Conservation (phyloP, 1,139 yeast genomes). For the Kodamaea anthophila region DNA sequence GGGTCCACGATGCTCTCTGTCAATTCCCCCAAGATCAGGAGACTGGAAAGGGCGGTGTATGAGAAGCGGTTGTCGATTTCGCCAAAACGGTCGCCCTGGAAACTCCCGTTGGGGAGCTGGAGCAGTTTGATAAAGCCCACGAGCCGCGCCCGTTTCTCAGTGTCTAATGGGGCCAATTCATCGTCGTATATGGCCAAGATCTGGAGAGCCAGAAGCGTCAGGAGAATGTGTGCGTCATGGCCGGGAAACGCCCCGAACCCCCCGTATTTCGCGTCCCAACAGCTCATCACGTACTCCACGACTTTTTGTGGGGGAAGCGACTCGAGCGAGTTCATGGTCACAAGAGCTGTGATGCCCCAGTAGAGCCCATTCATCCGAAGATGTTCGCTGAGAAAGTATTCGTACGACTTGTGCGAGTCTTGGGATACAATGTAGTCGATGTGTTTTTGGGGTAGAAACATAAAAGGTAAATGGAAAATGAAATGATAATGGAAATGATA, state of each 20-base stretch:
- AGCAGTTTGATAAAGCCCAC: conserved; percentile 41
- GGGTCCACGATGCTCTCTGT: conserved; percentile 55
- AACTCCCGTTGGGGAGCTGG: conserved; percentile 71
- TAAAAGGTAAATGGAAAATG: too few species aligned
- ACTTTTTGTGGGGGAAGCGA: conserved; percentile 54
- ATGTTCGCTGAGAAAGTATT: conserved; percentile 89
- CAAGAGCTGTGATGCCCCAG: conserved; percentile 87
- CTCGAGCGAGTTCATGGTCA: conserved; percentile 50
- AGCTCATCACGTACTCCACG: conserved; percentile 57
- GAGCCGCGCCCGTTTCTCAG: conserved; percentile 22
- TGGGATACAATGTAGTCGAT: conserved; percentile 31
- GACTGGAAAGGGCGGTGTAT: conserved; percentile 70
- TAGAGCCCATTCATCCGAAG: conserved; percentile 85
- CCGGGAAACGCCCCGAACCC: conserved; percentile 89
- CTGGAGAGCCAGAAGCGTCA: conserved; percentile 85
- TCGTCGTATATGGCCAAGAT: conserved; percentile 58
- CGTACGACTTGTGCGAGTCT: conserved; percentile 43
- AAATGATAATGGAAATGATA: too few species aligned
- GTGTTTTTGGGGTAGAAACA: conserved; percentile 25
- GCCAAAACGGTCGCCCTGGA: conserved; percentile 86
- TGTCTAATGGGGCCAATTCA: conserved; percentile 36
- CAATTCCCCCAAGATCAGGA: conserved; percentile 62
- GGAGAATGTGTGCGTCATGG: conserved; percentile 86
- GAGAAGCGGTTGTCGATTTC: conserved; percentile 90
- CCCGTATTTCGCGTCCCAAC: conserved; percentile 58